Percentiles rank a stretch among this genome's conserved stretches.
Evolutionary conservation across 116 monocot species (phyloP).

Genomic region (Zostera marina): DNA sequence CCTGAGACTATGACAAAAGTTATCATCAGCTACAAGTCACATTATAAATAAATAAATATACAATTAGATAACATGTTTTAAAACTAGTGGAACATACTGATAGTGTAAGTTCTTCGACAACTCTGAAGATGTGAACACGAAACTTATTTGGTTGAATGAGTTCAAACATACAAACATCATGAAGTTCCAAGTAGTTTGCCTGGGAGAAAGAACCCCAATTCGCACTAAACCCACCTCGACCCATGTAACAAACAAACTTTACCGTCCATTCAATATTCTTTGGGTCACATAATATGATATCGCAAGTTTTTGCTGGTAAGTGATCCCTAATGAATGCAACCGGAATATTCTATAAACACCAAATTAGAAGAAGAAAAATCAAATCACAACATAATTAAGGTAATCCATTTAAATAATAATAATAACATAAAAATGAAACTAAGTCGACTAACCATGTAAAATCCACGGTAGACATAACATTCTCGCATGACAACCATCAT

Average conservation of each 20-base stretch:
- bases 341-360: slow-evolving; percentile 11
- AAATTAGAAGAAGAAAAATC: not conserved
- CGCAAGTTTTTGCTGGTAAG: not conserved
- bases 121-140: slow-evolving; percentile 16
- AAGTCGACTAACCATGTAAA: slow-evolving; percentile 27
- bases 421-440: not conserved
- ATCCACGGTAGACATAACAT: slow-evolving; percentile 24
- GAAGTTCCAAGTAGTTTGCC: slow-evolving; percentile 8
- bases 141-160: slow-evolving; percentile 7
- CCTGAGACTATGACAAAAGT: too few relatives aligned
- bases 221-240: slow-evolving; percentile 11
- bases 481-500: slow-evolving; percentile 15
- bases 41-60: not conserved
- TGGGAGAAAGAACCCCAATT: slow-evolving; percentile 10
- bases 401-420: not conserved
- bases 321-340: slow-evolving; percentile 5
- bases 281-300: slow-evolving; percentile 10
- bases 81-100: not conserved
- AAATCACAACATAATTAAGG: not conserved
- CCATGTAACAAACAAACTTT: slow-evolving; percentile 1
- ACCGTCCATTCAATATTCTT: slow-evolving; percentile 5
- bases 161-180: slow-evolving; percentile 17
- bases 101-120: slow-evolving; percentile 10
- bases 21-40: not conserved
- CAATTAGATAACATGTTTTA: not conserved